phyloP scores from a whole-genome alignment of 768 basidiomycete species.

The Hericium coralloides region DNA sequence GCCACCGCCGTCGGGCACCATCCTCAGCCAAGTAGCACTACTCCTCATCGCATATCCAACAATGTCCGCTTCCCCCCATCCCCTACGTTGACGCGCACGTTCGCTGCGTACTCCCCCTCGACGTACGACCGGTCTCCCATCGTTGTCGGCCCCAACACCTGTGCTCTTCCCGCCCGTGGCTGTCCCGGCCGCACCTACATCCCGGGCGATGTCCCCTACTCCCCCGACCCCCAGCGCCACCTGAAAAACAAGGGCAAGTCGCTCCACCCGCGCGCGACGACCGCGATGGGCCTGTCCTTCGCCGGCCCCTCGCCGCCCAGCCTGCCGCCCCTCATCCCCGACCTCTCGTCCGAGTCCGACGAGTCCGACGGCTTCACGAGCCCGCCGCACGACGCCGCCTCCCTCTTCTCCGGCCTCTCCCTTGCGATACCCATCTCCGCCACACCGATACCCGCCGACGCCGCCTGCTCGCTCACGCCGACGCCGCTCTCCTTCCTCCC shows the following conservation, averaged over 20 bases:
- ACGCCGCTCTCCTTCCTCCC: conserved; percentile 18
- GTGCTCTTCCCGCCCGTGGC: conserved; percentile 71
- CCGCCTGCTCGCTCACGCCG: not conserved
- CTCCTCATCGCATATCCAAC: conserved; percentile 3
- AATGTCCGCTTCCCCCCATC: conserved; percentile 41
- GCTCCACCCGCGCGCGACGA: conserved; percentile 37
- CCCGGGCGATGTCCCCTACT: conserved; percentile 28
- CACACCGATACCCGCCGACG: conserved; percentile 1
- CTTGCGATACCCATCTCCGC: conserved; percentile 3
- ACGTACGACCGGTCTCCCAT: conserved; percentile 78
- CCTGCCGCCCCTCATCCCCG: conserved; percentile 48
- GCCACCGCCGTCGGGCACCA: not conserved
- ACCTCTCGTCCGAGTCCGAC: conserved; percentile 55
- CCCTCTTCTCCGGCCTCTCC: conserved; percentile 10
- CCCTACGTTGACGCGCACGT: conserved; percentile 27
- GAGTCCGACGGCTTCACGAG: conserved; percentile 48
- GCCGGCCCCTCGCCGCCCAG: conserved; percentile 10
- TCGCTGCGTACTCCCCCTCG: conserved; percentile 33
- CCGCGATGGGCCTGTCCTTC: not conserved
- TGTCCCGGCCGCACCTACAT: conserved; percentile 65
- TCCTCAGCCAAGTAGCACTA: not conserved
- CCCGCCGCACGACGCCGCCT: conserved; percentile 24
- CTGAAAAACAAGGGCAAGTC: conserved; percentile 25
- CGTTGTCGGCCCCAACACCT: conserved; percentile 59
- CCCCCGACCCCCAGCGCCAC: conserved; percentile 12